Evolutionary conservation across 2,329 filamentous ascomycete species (phyloP).

Genomic region (Albophoma yamanashiensis): DNA sequence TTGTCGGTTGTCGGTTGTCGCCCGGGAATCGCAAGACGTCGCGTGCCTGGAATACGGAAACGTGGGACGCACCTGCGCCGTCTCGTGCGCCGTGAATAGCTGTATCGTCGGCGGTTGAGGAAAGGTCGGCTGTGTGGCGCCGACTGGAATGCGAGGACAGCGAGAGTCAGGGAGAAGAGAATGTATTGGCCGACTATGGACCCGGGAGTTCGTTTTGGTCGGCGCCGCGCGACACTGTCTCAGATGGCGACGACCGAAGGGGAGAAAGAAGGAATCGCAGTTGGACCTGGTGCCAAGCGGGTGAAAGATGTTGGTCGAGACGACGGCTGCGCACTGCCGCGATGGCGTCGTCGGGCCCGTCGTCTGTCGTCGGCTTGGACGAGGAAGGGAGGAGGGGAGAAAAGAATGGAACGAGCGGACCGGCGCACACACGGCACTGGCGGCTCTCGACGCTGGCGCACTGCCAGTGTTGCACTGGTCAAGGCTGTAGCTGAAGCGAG

Average conservation of each 20-base stretch:
- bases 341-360: not conserved
- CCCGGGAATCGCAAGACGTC: not conserved
- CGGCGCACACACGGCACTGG: slow-evolving; percentile 3
- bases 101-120: not conserved
- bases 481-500: not conserved
- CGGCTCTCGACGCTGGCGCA: slow-evolving; percentile 2
- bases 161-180: slow-evolving; percentile 13
- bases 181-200: slow-evolving; percentile 13
- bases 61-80: not conserved
- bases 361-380: not conserved
- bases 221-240: slow-evolving; percentile 6
- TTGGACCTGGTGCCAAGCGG: slow-evolving; percentile 17
- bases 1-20: slow-evolving; percentile 1
- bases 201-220: slow-evolving; percentile 9
- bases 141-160: slow-evolving; percentile 17
- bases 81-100: not conserved
- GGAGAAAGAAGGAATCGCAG: slow-evolving; percentile 4
- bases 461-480: not conserved
- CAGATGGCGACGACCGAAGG: not conserved
- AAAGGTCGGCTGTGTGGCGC: not conserved
- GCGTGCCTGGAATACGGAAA: not conserved
- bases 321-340: not conserved
- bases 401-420: slow-evolving; percentile 7
- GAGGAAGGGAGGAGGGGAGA: not conserved
- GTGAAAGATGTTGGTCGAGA: not conserved